Percentiles rank a stretch among this genome's conserved stretches.
Conservation (phyloP, 176 grass and related monocot genomes). For the Juncus inflexus region DNA sequence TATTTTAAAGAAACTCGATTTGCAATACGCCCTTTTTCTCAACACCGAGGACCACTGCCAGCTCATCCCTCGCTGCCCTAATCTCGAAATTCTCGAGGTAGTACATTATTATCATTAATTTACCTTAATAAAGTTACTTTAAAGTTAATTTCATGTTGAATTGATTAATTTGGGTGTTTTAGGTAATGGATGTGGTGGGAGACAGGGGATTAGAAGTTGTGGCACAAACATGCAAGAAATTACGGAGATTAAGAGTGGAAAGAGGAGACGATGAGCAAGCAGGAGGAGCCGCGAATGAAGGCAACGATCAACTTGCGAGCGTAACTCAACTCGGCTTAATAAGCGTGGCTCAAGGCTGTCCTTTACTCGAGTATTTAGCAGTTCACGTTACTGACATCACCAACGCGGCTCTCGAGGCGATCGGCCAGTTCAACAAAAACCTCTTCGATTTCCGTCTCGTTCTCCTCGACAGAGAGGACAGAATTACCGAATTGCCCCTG, state of each 20-base stretch:
- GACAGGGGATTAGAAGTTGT: slow-evolving; percentile 78
- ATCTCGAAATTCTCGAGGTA: slow-evolving; percentile 88
- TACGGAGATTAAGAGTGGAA: slow-evolving; percentile 85
- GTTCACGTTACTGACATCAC: slow-evolving; percentile 89
- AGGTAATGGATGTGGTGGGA: slow-evolving; percentile 93
- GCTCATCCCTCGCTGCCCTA: slow-evolving; percentile 83
- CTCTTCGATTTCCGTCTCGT: slow-evolving; percentile 95
- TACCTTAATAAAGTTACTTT: background rate
- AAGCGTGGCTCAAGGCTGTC: slow-evolving; percentile 65
- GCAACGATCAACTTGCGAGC: slow-evolving; percentile 67
- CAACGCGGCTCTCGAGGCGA: slow-evolving; percentile 80
- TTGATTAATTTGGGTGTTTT: slow-evolving; percentile 21
- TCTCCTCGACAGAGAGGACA: slow-evolving; percentile 70
- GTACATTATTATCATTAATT: background rate
- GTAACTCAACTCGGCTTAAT: slow-evolving; percentile 72
- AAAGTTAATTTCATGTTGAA: slow-evolving; percentile 22
- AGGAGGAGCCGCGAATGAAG: slow-evolving; percentile 23
- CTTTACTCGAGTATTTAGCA: slow-evolving; percentile 68
- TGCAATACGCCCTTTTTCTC: slow-evolving; percentile 67
- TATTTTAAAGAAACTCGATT: slow-evolving; percentile 78
- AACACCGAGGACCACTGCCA: slow-evolving; percentile 87
- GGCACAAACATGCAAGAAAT: slow-evolving; percentile 85
- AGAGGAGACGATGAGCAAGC: slow-evolving; percentile 89
- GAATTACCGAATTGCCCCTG: slow-evolving; percentile 66
- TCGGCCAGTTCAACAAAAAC: slow-evolving; percentile 67